Base-by-base conservation (phyloP, 2,329 filamentous ascomycete species). In the Chalaropsis thielavioides region DNA sequence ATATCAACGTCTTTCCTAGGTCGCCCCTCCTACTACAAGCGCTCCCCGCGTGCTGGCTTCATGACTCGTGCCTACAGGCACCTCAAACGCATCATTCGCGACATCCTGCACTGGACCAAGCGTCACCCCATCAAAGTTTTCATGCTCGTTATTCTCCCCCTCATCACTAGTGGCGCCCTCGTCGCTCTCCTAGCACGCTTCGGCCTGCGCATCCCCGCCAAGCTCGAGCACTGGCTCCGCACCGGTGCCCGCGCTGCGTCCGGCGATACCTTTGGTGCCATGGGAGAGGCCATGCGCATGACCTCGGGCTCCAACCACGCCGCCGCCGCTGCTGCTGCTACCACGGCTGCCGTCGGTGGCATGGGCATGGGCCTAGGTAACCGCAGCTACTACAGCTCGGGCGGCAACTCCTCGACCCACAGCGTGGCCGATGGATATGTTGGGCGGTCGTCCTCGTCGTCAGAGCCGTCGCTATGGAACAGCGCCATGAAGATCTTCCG, bases 101-200 rank as follows among this genome's bases (percentile, higher is more conserved):
- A 95, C 73, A 84, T 96, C 8, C 80, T 87, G 73, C 83, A 86
- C 73, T 95, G 92, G 76, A 88, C 89, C 71, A 87, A 89, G 73
- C 81, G 84, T 44, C 87, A 96, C 76, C 92, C 92, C 0, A 77
- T 90, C 72, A 95, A 95, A 76, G 89, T 95, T 60, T 89, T 96
- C 78, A 80, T 89, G 79, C 82, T 91, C 68, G 87, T 96, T 68
- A 82, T 96, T 71, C 84, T 96, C 82, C 92, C 92, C 10, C 80
- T 97, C 66, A 78, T 96, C 71, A 91, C 87, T 1, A 90, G 90
- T 62, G 92, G 92, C 40, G 87, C 89, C 35, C 76, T 96, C 69
- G 86, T 86, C 8, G 89, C 87, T 59, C 78, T 96, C 56, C 81
- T 96, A 58, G 83, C 83, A 44, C 84, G 86, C 72, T 88, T 96